A percentile compares a stretch with the other conserved stretches of the same genome.
These are phyloP conservation scores for Citrullus amarus DNA, from an alignment of 306 rosid genomes.

Conservation along the genomic window DNA sequence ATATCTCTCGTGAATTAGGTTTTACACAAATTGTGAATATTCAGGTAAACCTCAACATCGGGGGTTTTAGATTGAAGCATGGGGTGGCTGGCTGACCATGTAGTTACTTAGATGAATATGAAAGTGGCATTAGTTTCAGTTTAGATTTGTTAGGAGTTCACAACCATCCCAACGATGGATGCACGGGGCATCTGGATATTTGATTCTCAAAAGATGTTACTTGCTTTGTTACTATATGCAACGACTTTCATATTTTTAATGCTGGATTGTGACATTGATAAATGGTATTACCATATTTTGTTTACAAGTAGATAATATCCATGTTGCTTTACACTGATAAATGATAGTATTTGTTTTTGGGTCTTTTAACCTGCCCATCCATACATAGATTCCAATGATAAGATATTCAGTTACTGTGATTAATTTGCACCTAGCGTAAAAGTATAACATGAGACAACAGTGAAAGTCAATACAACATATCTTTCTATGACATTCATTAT, in stretches of 20 bases:
- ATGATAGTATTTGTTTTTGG: neutral
- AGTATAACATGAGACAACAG: neutral
- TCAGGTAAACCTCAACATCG: neutral
- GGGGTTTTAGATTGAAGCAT: neutral
- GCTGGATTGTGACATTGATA: neutral
- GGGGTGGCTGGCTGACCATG: neutral
- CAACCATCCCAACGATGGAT: neutral
- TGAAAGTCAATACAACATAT: neutral
- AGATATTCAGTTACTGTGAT: neutral
- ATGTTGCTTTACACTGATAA: neutral
- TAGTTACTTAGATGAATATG: slow-evolving; percentile 1
- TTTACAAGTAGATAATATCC: neutral
- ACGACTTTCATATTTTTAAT: neutral
- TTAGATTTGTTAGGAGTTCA: neutral
- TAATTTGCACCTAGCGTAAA: neutral
- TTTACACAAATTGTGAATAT: neutral
- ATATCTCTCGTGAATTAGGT: neutral
- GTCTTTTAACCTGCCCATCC: neutral
- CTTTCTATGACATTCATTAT: neutral
- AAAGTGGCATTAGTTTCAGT: neutral
- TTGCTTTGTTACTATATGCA: neutral
- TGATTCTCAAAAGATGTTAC: neutral
- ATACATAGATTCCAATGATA: neutral
- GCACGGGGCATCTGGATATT: neutral
- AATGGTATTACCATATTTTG: neutral